A percentile compares a stretch with the other conserved stretches of the same genome.
Evolutionary conservation across 2,329 filamentous ascomycete genomes (phyloP).

Genomic region (Polychaeton citri): DNA sequence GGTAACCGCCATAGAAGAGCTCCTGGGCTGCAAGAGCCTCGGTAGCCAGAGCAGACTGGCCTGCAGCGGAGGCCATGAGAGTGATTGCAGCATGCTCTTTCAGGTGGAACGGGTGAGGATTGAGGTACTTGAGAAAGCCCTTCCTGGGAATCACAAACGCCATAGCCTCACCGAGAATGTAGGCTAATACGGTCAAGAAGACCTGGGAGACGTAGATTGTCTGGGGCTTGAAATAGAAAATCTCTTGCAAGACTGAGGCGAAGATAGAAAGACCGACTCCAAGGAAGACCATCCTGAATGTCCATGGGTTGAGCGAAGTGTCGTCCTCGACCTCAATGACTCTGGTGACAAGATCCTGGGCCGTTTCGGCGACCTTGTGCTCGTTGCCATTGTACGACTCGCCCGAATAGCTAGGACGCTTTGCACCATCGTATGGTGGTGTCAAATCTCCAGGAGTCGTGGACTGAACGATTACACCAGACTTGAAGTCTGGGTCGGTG

Average conservation of each 20-base stretch:
- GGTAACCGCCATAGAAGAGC: constrained; percentile 32
- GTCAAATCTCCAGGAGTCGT: not conserved
- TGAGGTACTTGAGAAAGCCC: constrained; percentile 23
- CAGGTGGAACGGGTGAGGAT: constrained; percentile 23
- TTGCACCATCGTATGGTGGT: not conserved
- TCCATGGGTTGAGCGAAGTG: constrained; percentile 22
- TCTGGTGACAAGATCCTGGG: constrained; percentile 21
- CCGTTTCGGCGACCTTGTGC: constrained; percentile 5
- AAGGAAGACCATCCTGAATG: constrained; percentile 27
- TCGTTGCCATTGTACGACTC: too few species aligned
- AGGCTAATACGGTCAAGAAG: constrained; percentile 33
- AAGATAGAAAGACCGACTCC: constrained; percentile 14
- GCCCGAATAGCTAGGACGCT: too few species aligned
- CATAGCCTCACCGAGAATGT: constrained; percentile 29
- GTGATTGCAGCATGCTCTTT: constrained; percentile 26
- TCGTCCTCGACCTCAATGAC: constrained; percentile 26
- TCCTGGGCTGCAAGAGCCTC: constrained; percentile 33
- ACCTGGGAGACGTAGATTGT: constrained; percentile 30
- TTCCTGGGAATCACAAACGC: constrained; percentile 23
- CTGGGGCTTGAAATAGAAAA: constrained; percentile 38
- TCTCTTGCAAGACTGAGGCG: constrained; percentile 26
- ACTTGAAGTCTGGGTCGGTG: not conserved
- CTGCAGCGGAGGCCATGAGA: constrained; percentile 32
- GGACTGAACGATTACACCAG: not conserved
- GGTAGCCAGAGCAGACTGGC: constrained; percentile 20